Evolutionary conservation across 2,329 filamentous ascomycete genomes (phyloP), one percentile per base, ranked within the genome.

Genomic region (Clonostachys sp.): DNA sequence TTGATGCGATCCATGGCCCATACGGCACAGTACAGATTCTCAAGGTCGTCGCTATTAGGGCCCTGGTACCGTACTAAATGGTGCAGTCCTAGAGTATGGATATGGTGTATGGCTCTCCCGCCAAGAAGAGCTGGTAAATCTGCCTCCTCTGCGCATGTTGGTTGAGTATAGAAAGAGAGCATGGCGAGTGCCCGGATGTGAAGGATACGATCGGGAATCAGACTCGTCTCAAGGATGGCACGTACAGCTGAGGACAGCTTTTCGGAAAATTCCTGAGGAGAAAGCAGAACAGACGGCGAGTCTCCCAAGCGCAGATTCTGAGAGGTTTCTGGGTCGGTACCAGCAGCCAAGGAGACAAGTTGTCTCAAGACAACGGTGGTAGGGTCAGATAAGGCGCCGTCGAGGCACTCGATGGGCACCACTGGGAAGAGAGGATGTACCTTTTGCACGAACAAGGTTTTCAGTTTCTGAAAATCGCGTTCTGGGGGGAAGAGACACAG

Each of bases 1-100:
- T 79, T 79, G 41, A 85, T 69, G 13, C 78, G 70, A 55, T 86
- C 82, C 2, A 85, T 58, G 0, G 80, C 80, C 80, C 80, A 84
- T 1, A 82, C 65, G 7, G 74, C 78, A 54, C 78, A 83, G 41
- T 82, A 81, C 3, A 83, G 54, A 3, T 67, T 72, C 46, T 76
- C 72, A 3, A 72, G 62, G 24, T 73, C 68, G 40, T 72, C 65
- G 10, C 64, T 61, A 24, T 68, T 67, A 1, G 66, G 61, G 18
- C 56, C 66, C 44, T 70, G 61, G 46, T 71, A 66, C 5, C 65
- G 64, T 0, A 71, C 51, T 0, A 84, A 66, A 47, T 84, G 81
- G 47, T 84, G 81, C 16, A 83, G 56, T 2, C 80, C 65, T 0
- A 83, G 62, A 0, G 78, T 81, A 39, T 81, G 74, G 38, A 76